Evolutionary conservation across 371 early-diverging fungal species (phyloP).

Genomic region (Mucor sp.): DNA sequence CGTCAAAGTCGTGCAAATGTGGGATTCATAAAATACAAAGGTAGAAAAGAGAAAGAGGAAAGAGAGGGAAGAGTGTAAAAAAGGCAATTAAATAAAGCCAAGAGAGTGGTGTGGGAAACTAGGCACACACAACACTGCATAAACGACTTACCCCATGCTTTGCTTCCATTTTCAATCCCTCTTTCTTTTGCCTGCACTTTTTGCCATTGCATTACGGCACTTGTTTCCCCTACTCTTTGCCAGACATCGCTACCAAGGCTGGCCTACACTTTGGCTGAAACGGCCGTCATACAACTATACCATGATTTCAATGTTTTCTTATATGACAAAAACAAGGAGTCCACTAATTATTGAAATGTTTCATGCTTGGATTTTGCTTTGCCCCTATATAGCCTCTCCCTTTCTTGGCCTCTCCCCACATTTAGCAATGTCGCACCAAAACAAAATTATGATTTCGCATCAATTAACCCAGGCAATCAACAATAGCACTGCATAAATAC

Average conservation of each 20-base stretch:
- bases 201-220: slow-evolving; percentile 7
- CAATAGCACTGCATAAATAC: too few species aligned
- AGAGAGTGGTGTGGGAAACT: slow-evolving; percentile 1
- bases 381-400: not conserved
- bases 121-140: not conserved
- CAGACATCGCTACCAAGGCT: slow-evolving; percentile 87
- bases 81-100: not conserved
- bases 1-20: not conserved
- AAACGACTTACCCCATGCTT: not conserved
- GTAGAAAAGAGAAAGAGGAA: not conserved
- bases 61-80: not conserved
- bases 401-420: not conserved
- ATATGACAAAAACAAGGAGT: not conserved
- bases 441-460: not conserved
- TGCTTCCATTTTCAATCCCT: not conserved
- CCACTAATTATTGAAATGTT: not conserved
- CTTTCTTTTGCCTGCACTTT: not conserved
- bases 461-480: not conserved
- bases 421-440: not conserved
- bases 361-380: not conserved
- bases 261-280: slow-evolving; percentile 3
- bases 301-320: too few species aligned
- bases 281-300: too few species aligned
- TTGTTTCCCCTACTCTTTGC: slow-evolving; percentile 61
- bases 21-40: not conserved